These are phyloP conservation scores for Corchorus capsularis DNA, from an alignment of 345 rosid species.

Conservation along the genomic window DNA sequence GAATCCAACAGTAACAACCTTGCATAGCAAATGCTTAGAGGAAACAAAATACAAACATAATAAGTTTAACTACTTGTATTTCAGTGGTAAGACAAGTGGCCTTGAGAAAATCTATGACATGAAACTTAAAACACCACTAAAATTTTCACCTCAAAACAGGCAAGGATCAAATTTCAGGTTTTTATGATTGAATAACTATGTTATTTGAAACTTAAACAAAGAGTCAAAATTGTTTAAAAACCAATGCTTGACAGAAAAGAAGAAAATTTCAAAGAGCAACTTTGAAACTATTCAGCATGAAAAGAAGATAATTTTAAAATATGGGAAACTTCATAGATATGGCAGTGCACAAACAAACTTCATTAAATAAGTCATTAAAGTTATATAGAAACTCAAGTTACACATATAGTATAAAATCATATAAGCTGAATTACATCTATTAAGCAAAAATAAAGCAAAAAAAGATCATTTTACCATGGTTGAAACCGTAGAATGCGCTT, in stretches of 20 bases:
- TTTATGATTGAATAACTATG: neutral
- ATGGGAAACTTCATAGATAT: neutral
- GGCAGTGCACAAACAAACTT: neutral
- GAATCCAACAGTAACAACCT: neutral
- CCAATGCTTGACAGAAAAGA: neutral
- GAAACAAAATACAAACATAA: neutral
- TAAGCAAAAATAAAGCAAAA: neutral
- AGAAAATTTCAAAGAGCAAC: neutral
- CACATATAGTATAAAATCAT: neutral
- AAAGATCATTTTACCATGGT: conserved; percentile 47
- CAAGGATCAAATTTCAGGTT: neutral
- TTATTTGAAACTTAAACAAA: neutral
- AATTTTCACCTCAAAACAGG: neutral
- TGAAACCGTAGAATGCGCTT: conserved; percentile 76
- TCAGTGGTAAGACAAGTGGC: neutral
- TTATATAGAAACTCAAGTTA: neutral
- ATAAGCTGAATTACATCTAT: neutral
- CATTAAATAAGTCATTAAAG: neutral
- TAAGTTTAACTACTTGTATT: neutral
- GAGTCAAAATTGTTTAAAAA: neutral
- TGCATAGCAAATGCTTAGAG: neutral
- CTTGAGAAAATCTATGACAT: neutral
- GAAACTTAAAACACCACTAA: neutral
- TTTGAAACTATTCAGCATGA: neutral
- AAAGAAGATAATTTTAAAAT: neutral